Evolutionary conservation across 2,329 filamentous ascomycete species (phyloP), one percentile per base, ranked within the genome.

Genomic region (Macrophomina tecta): DNA sequence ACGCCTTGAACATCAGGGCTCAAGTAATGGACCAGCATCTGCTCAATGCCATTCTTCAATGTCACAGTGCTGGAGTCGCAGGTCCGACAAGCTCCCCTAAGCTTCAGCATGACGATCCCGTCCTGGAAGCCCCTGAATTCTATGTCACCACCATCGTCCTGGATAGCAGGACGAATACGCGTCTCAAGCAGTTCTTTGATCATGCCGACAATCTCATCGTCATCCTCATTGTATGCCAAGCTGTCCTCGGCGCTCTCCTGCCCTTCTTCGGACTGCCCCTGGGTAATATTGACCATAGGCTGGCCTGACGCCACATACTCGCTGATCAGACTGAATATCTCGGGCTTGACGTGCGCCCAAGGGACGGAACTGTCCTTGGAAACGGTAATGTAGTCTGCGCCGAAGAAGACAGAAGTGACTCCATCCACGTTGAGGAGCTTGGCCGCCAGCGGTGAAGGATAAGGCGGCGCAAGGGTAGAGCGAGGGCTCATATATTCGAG

Each of bases 151-250:
- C 95, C 95, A 72, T 99, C 95, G 78, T 98, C 95, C 79, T 98
- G 95, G 69, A 99, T 99, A 0, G 94, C 92, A 0, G 95, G 95
- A 51, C 95, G 87, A 75, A 99, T 97, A 69, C 95, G 86, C 32
- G 95, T 99, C 80, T 99, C 95, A 42, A 99, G 84, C 38, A 99
- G 83, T 81, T 99, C 95, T 82, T 98, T 97, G 81, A 99, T 98
- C 95, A 98, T 98, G 68, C 93, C 91, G 8, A 99, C 91, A 11
- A 97, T 92, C 80, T 99, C 95, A 71, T 90, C 90, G 77, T 99
- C 95, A 69, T 96, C 90, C 76, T 97, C 93, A 73, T 94, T 89
- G 78, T 94, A 97, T 28, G 87, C 87, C 62, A 97, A 82, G 68
- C 88, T 91, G 73, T 97, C 93, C 69, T 87, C 86, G 14, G 73